These are phyloP conservation scores for Trichoderma sp. DNA, from an alignment of 2,329 filamentous ascomycete species.

Conservation along the genomic window DNA sequence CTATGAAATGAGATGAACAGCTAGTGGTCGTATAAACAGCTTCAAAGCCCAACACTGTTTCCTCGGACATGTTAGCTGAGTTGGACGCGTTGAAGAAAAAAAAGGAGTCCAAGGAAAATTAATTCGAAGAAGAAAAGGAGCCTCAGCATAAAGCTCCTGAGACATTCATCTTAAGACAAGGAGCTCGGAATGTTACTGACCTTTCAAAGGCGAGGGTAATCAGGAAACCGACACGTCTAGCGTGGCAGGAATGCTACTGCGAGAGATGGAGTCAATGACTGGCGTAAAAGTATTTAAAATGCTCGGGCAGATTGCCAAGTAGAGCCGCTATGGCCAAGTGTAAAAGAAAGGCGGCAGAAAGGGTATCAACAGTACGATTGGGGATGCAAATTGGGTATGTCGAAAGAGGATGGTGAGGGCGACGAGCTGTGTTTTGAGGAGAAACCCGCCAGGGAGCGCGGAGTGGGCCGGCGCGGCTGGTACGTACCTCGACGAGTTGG, in stretches of 20 bases:
- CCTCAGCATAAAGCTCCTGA: slow-evolving; percentile 27
- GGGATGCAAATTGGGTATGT: slow-evolving; percentile 41
- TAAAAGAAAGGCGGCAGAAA: slow-evolving; percentile 30
- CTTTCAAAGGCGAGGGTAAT: slow-evolving; percentile 39
- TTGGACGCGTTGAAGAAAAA: slow-evolving; percentile 25
- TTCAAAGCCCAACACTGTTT: slow-evolving; percentile 8
- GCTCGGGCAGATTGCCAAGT: slow-evolving; percentile 30
- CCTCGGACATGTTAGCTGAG: slow-evolving; percentile 6
- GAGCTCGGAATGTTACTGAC: slow-evolving; percentile 38
- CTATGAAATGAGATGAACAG: slow-evolving; percentile 18
- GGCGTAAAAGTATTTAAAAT: slow-evolving; percentile 34
- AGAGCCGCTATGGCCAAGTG: slow-evolving; percentile 23
- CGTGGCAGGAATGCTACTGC: slow-evolving; percentile 42
- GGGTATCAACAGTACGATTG: slow-evolving; percentile 31
- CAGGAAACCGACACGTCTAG: slow-evolving; percentile 37
- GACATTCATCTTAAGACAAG: slow-evolving; percentile 36
- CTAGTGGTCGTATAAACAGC: slow-evolving; percentile 4
- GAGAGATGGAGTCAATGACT: slow-evolving; percentile 35
- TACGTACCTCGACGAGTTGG: slow-evolving; percentile 37
- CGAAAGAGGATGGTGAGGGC: slow-evolving; percentile 37
- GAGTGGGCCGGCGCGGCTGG: slow-evolving; percentile 37
- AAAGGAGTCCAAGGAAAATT: slow-evolving; percentile 16
- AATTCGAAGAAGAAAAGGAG: slow-evolving; percentile 27
- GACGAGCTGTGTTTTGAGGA: slow-evolving; percentile 43
- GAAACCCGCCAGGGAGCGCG: slow-evolving; percentile 34